phyloP scores from a whole-genome alignment of 768 basidiomycete genomes.

The Rickenella mellea region DNA sequence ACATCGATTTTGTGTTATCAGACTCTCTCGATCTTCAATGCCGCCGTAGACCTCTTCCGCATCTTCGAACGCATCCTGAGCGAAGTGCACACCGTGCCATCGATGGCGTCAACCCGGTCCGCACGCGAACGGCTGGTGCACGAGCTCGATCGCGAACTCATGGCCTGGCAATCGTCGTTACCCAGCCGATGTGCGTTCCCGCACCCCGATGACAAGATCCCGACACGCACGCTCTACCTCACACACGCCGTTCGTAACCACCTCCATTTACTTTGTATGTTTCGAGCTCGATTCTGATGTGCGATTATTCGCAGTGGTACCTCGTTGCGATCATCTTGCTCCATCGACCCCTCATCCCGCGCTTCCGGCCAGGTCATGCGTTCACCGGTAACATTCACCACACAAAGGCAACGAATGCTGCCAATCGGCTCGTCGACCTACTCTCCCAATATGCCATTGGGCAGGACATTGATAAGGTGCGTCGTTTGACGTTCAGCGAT shows the following conservation, averaged over 20 bases:
- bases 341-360: background rate
- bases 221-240: background rate
- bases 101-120: background rate
- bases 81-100: background rate
- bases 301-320: background rate
- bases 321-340: background rate
- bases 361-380: background rate
- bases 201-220: background rate
- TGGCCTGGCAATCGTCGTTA: background rate
- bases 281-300: background rate
- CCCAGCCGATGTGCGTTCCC: background rate
- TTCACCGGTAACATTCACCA: background rate
- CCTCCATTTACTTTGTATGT: background rate
- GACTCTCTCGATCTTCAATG: slow-evolving; percentile 1
- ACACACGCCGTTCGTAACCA: background rate
- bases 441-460: background rate
- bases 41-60: background rate
- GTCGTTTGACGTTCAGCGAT: background rate
- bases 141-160: background rate
- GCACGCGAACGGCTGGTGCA: background rate
- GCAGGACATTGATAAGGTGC: background rate
- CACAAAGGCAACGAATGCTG: background rate
- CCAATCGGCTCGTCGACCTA: background rate
- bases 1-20: background rate
- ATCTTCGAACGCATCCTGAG: background rate